Conservation (phyloP, 768 basidiomycete genomes). For the Mycena vulgaris region DNA sequence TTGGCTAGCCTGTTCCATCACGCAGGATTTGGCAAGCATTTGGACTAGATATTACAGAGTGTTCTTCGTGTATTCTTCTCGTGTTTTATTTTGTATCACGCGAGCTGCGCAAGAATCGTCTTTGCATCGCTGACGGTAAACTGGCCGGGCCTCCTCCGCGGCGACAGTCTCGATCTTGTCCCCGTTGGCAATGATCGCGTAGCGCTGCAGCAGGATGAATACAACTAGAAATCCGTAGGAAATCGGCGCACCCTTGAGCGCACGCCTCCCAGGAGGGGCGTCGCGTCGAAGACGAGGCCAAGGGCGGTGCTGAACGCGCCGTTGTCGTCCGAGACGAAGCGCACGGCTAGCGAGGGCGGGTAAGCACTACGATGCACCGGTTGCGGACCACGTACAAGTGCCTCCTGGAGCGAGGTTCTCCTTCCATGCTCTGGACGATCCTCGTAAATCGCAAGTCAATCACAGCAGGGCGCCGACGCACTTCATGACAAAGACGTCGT, state of each 20-base stretch:
- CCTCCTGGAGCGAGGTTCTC: slow-evolving; percentile 69
- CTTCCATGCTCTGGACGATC: slow-evolving; percentile 72
- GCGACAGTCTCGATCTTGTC: slow-evolving; percentile 63
- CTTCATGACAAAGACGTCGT: slow-evolving; percentile 85
- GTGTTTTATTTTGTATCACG: neutral
- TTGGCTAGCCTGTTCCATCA: too few species aligned
- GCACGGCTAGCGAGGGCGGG: slow-evolving; percentile 56
- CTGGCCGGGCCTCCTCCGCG: slow-evolving; percentile 58
- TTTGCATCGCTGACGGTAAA: slow-evolving; percentile 61
- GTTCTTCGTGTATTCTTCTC: neutral
- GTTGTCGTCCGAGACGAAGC: slow-evolving; percentile 80
- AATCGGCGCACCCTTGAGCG: slow-evolving; percentile 70
- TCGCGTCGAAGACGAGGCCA: slow-evolving; percentile 76
- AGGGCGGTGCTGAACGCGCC: slow-evolving; percentile 67
- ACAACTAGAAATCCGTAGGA: neutral
- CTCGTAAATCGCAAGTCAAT: neutral
- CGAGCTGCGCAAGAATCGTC: slow-evolving; percentile 56
- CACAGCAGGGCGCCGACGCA: slow-evolving; percentile 41
- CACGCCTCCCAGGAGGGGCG: slow-evolving; percentile 73
- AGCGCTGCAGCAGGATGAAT: slow-evolving; percentile 49
- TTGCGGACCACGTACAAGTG: slow-evolving; percentile 59
- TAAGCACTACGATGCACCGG: slow-evolving; percentile 24
- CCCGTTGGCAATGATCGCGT: slow-evolving; percentile 63
- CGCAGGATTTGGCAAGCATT: too few species aligned
- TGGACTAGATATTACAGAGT: too few species aligned